Percentiles rank a stretch among this genome's conserved stretches.
phyloP scores from a whole-genome alignment of 2,329 filamentous ascomycete genomes.

The Fonsecaea pedrosoi region DNA sequence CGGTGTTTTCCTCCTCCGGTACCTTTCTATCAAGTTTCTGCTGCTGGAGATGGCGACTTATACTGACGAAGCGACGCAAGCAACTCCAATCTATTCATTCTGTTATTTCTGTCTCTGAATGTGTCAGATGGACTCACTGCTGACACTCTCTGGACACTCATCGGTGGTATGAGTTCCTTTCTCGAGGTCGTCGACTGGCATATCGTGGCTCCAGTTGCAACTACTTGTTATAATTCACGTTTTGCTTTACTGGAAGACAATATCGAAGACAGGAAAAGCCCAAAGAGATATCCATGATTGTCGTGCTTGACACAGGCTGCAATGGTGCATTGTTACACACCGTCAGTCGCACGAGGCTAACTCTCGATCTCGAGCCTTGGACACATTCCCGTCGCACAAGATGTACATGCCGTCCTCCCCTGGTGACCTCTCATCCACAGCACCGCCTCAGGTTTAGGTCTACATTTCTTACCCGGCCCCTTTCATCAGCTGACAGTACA shows the following conservation, averaged over 20 bases:
- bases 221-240: not conserved
- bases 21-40: not conserved
- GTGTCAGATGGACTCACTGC: not conserved
- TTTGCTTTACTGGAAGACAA: not conserved
- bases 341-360: slow-evolving; percentile 1
- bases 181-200: slow-evolving; percentile 1
- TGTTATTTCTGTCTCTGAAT: not conserved
- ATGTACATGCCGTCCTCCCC: not conserved
- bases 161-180: not conserved
- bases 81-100: not conserved
- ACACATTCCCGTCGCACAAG: not conserved
- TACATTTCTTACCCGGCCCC: not conserved
- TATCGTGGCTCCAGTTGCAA: not conserved
- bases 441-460: not conserved
- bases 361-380: slow-evolving; percentile 1
- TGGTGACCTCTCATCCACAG: not conserved
- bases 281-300: not conserved
- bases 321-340: not conserved
- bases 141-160: not conserved
- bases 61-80: not conserved
- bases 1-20: not conserved
- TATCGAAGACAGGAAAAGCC: not conserved
- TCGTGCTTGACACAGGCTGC: not conserved
- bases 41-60: not conserved
- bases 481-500: not conserved